Evolutionary conservation across 2,329 filamentous ascomycete species (phyloP).

Genomic region (Pyrenophora teres): DNA sequence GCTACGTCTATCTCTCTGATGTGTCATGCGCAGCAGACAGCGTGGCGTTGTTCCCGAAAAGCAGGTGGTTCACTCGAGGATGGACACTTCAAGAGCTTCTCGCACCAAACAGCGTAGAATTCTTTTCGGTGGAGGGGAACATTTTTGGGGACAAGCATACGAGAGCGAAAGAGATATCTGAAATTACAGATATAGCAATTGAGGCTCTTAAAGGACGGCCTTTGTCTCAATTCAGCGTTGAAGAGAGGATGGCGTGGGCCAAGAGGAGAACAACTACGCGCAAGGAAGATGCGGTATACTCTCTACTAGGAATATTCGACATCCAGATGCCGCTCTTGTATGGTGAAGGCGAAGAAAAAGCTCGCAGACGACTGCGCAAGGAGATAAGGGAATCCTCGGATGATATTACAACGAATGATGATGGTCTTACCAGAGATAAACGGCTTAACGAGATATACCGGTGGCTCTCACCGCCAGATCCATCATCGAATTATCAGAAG

Average conservation of each 20-base stretch:
- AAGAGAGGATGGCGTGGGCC: constrained; percentile 27
- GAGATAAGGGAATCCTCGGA: too few species aligned
- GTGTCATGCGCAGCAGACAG: too few species aligned
- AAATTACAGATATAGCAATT: background rate
- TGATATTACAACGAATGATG: too few species aligned
- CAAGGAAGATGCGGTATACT: constrained; percentile 22
- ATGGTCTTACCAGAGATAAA: too few species aligned
- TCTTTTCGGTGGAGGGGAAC: background rate
- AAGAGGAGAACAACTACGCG: constrained; percentile 20
- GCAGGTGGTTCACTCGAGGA: background rate
- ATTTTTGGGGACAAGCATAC: background rate
- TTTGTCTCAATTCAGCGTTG: background rate
- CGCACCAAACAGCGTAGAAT: background rate
- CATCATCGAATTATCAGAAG: constrained; percentile 42
- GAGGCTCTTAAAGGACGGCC: background rate
- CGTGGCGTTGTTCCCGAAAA: background rate
- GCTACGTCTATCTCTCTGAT: too few species aligned
- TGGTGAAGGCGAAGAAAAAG: constrained; percentile 25
- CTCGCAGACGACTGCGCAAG: too few species aligned
- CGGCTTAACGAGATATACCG: background rate
- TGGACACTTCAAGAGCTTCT: constrained; percentile 9
- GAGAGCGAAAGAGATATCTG: background rate
- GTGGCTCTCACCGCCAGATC: constrained; percentile 47
- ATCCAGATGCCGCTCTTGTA: constrained; percentile 36
- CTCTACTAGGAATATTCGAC: constrained; percentile 22